These are phyloP conservation scores for Termitomyces sp. DNA, from an alignment of 1,284 basidiomycete species.

Conservation along the genomic window DNA sequence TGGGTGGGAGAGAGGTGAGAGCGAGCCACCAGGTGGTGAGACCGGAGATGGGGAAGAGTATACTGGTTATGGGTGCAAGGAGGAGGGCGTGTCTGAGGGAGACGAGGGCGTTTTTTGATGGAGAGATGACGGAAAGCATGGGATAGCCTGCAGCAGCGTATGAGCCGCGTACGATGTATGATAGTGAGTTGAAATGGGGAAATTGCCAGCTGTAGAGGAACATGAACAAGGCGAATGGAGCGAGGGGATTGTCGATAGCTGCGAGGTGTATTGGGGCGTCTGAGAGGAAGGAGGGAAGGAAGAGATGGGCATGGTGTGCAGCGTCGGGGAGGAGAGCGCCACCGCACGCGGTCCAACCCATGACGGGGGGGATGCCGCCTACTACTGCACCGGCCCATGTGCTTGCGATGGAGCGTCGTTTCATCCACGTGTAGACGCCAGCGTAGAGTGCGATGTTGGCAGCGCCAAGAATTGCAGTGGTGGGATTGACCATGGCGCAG, in stretches of 20 bases:
- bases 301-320: slow-evolving; percentile 42
- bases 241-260: slow-evolving; percentile 70
- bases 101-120: slow-evolving; percentile 81
- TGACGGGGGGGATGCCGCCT: slow-evolving; percentile 89
- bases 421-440: slow-evolving; percentile 90
- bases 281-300: slow-evolving; percentile 54
- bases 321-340: slow-evolving; percentile 69
- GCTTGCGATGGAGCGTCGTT: slow-evolving; percentile 84
- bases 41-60: slow-evolving; percentile 82
- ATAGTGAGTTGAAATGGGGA: slow-evolving; percentile 96
- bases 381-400: slow-evolving; percentile 96
- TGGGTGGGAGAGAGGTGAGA: slow-evolving; percentile 73
- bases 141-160: slow-evolving; percentile 94
- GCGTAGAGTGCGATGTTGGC: slow-evolving; percentile 90
- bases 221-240: slow-evolving; percentile 71
- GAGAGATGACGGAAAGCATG: slow-evolving; percentile 86
- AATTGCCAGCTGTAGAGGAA: slow-evolving; percentile 98
- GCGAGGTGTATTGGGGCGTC: slow-evolving; percentile 36
- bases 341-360: slow-evolving; percentile 97
- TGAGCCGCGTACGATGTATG: slow-evolving; percentile 80
- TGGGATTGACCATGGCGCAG: slow-evolving; percentile 84
- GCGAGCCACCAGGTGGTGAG: slow-evolving; percentile 88
- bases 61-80: slow-evolving; percentile 75
- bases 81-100: slow-evolving; percentile 80
- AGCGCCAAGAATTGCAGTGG: slow-evolving; percentile 80